A percentile compares a stretch with the other conserved stretches of the same genome.
These are phyloP conservation scores for Diaporthe sp. DNA, from an alignment of 2,329 filamentous ascomycete species.

Conservation along the genomic window DNA sequence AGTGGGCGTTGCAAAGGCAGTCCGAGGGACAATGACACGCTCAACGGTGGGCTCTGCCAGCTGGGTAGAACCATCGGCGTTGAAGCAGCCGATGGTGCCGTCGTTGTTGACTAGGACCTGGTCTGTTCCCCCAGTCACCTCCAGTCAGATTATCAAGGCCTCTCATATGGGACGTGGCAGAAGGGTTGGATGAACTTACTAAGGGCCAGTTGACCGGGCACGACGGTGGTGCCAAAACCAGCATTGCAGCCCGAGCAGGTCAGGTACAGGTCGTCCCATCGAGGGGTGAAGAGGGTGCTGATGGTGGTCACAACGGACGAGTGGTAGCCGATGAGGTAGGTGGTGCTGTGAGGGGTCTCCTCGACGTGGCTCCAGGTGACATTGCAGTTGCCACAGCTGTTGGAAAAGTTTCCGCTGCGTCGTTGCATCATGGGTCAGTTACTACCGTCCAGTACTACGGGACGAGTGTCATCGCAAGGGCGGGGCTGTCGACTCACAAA, in stretches of 20 bases:
- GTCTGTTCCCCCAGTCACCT: conserved; percentile 46
- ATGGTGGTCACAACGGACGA: conserved; percentile 46
- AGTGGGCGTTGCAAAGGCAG: conserved; percentile 13
- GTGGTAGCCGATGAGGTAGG: conserved; percentile 43
- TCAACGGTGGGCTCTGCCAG: not conserved
- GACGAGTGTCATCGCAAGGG: not conserved
- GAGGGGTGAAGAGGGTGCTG: conserved; percentile 45
- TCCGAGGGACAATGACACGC: not conserved
- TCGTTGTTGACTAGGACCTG: conserved; percentile 53
- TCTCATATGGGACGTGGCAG: not conserved
- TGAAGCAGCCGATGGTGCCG: conserved; percentile 56
- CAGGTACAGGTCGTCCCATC: conserved; percentile 35
- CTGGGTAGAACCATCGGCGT: conserved; percentile 47
- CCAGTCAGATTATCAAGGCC: not conserved
- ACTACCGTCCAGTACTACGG: not conserved
- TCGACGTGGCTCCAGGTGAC: conserved; percentile 45
- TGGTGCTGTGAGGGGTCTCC: conserved; percentile 48
- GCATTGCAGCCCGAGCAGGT: conserved; percentile 29
- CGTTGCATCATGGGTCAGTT: conserved; percentile 30
- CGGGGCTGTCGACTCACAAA: not conserved
- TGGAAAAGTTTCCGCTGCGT: conserved; percentile 49
- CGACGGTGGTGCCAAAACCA: not conserved
- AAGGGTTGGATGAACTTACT: conserved; percentile 4
- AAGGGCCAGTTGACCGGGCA: conserved; percentile 13
- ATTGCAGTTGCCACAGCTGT: conserved; percentile 48